Percentiles rank a stretch among this genome's conserved stretches.
Conservation (phyloP, 78 protist species). For the Dictyostelium purpureum region DNA sequence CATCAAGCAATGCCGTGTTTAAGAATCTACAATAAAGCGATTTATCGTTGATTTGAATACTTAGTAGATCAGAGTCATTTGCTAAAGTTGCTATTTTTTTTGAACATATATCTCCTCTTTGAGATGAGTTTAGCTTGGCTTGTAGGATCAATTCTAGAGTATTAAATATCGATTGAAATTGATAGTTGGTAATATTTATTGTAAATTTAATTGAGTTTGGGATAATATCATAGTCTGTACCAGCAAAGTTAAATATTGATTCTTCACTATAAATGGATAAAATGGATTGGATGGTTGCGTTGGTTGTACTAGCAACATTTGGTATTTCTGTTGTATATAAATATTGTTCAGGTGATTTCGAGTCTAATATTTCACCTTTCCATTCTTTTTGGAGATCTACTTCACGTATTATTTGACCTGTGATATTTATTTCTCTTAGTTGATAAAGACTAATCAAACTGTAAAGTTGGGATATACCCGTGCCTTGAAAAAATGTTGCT, state of each 20-base stretch:
- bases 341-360: background rate
- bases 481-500: background rate
- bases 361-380: background rate
- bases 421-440: background rate
- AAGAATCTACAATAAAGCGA: slow-evolving; percentile 38
- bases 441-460: background rate
- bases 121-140: background rate
- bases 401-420: background rate
- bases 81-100: background rate
- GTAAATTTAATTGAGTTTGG: slow-evolving; percentile 1
- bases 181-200: background rate
- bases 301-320: too few species aligned
- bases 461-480: background rate
- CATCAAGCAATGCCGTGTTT: background rate
- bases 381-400: background rate
- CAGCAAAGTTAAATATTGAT: slow-evolving; percentile 24
- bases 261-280: background rate
- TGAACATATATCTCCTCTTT: background rate
- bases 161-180: background rate
- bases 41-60: background rate
- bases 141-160: background rate
- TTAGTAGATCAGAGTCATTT: background rate
- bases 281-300: background rate
- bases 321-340: background rate
- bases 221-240: background rate